Conservation (phyloP, 768 basidiomycete species). For the Cystobasidium ongulense region DNA sequence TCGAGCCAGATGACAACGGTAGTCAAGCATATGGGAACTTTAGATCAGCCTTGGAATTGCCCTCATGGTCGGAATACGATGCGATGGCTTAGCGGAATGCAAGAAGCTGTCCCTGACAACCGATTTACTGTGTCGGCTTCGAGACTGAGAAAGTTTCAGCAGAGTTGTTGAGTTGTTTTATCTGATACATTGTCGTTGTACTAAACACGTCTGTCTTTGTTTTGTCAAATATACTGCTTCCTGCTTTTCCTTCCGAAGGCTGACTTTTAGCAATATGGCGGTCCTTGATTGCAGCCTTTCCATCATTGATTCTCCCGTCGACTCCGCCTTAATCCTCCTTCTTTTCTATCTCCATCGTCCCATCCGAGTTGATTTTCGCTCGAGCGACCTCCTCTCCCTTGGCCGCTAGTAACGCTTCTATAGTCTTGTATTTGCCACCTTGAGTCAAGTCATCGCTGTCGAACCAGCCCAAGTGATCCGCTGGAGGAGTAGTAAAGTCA, state of each 20-base stretch:
- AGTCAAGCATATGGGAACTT: conserved; percentile 47
- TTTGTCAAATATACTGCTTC: too few relatives aligned
- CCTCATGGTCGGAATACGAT: conserved; percentile 47
- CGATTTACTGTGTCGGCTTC: background rate
- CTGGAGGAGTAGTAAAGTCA: conserved; percentile 51
- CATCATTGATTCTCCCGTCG: too few relatives aligned
- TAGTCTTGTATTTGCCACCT: conserved; percentile 52
- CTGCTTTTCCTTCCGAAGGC: too few relatives aligned
- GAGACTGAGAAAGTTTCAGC: too few relatives aligned
- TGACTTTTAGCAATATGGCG: too few relatives aligned
- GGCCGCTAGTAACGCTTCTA: conserved; percentile 70
- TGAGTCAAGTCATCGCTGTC: conserved; percentile 57
- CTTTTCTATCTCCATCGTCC: conserved; percentile 24
- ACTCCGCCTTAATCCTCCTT: background rate
- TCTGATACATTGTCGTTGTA: too few relatives aligned
- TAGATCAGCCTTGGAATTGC: conserved; percentile 49
- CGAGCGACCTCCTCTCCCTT: conserved; percentile 65
- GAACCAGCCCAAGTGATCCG: conserved; percentile 88
- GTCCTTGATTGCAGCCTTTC: too few relatives aligned
- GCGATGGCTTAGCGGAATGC: conserved; percentile 40
- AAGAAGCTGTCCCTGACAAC: background rate
- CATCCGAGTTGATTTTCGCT: conserved; percentile 19
- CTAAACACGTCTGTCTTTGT: too few relatives aligned
- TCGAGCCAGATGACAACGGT: conserved; percentile 61
- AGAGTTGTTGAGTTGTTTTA: too few relatives aligned